Conservation (phyloP, 768 basidiomycete genomes). For the Macrolepiota dolichaula region DNA sequence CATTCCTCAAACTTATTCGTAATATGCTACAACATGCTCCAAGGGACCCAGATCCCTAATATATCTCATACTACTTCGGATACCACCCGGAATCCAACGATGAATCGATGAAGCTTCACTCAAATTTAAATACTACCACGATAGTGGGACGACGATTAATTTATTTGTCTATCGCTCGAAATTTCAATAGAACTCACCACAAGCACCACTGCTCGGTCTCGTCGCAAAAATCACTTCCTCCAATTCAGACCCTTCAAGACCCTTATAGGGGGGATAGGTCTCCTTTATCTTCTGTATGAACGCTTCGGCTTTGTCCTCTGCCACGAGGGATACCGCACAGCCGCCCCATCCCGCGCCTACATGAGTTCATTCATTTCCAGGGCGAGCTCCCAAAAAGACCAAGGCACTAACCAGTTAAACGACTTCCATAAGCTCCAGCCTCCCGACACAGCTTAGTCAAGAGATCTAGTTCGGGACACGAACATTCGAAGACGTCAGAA, state of each 20-base stretch:
- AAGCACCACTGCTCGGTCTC: conserved; percentile 78
- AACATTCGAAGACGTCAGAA: conserved; percentile 68
- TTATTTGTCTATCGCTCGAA: background rate
- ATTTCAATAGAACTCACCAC: conserved; percentile 51
- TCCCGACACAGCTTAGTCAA: conserved; percentile 60
- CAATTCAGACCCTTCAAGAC: conserved; percentile 54
- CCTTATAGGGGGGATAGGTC: conserved; percentile 63
- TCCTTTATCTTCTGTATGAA: conserved; percentile 64
- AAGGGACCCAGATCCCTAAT: too few species aligned
- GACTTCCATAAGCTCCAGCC: conserved; percentile 76
- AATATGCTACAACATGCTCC: too few species aligned
- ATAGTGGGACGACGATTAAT: background rate
- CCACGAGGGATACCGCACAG: conserved; percentile 80
- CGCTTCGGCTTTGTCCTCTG: conserved; percentile 51
- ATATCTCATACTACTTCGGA: too few species aligned
- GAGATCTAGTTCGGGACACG: conserved; percentile 74
- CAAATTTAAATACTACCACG: conserved; percentile 24
- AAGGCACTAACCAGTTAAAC: conserved; percentile 65
- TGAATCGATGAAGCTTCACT: background rate
- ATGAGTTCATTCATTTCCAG: background rate
- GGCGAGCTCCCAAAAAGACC: background rate
- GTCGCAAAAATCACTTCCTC: conserved; percentile 78
- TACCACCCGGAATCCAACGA: too few species aligned
- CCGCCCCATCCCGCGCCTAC: conserved; percentile 90
- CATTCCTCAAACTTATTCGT: too few species aligned